These are phyloP conservation scores for Lichtheimia ramosa DNA, from an alignment of 371 early-diverging fungal genomes.

Conservation along the genomic window DNA sequence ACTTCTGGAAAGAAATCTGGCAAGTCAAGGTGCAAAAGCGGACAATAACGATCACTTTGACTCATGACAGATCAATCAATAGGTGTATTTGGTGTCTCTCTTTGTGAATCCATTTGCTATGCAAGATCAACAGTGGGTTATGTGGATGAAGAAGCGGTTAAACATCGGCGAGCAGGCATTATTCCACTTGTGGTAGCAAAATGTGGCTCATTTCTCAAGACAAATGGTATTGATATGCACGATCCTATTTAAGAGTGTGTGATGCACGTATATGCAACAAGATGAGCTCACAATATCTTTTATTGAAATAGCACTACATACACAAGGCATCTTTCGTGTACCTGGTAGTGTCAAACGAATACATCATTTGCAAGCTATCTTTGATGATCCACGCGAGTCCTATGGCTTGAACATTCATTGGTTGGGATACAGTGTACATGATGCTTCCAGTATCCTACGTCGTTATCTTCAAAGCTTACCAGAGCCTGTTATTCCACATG, in stretches of 20 bases:
- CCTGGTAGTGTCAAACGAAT: conserved; percentile 58
- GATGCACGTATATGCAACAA: background rate
- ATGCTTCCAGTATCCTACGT: conserved; percentile 62
- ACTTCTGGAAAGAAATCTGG: too few relatives aligned
- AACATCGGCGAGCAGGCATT: conserved; percentile 27
- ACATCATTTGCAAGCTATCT: conserved; percentile 54
- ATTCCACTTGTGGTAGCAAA: conserved; percentile 53
- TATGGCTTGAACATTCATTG: conserved; percentile 60
- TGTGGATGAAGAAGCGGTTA: conserved; percentile 18
- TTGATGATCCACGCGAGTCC: conserved; percentile 42
- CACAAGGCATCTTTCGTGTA: conserved; percentile 27
- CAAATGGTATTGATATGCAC: conserved; percentile 26
- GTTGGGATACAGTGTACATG: conserved; percentile 61
- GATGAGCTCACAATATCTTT: background rate
- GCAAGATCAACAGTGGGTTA: conserved; percentile 25
- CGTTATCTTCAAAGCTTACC: conserved; percentile 62
- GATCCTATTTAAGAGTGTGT: too few relatives aligned
- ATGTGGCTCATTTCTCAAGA: conserved; percentile 45
- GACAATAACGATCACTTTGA: background rate
- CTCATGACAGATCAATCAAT: background rate
- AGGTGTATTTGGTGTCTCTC: conserved; percentile 23
- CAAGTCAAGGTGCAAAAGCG: too few relatives aligned
- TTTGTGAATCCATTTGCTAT: conserved; percentile 22
- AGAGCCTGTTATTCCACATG: conserved; percentile 61
- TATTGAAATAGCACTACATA: conserved; percentile 13